Evolutionary conservation across 345 rosid species (phyloP).

Genomic region (Excoecaria cochinchinensis): DNA sequence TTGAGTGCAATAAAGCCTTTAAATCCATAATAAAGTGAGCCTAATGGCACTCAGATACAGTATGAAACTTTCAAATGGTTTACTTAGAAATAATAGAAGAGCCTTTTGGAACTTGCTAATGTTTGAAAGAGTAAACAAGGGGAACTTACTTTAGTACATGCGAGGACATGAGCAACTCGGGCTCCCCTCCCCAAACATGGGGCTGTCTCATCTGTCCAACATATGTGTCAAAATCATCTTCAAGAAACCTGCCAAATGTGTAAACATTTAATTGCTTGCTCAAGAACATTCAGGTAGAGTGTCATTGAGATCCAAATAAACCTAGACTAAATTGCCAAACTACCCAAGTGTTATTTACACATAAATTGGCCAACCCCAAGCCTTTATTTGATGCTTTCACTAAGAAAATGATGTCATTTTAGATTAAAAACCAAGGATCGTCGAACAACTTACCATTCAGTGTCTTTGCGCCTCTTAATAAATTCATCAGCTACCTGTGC

Average conservation of each 20-base stretch:
- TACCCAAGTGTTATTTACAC: neutral
- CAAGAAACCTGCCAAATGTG: slow-evolving; percentile 48
- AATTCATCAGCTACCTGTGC: slow-evolving; percentile 69
- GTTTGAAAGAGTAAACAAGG: neutral
- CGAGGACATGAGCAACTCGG: slow-evolving; percentile 72
- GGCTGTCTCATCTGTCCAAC: slow-evolving; percentile 58
- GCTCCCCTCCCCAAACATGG: slow-evolving; percentile 76
- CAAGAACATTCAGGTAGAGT: neutral
- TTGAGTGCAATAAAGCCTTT: neutral
- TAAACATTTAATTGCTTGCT: slow-evolving; percentile 9
- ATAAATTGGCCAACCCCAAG: neutral
- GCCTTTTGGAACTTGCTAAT: neutral
- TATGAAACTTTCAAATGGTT: neutral
- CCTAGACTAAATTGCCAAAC: neutral
- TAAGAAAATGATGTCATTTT: neutral
- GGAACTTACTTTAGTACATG: slow-evolving; percentile 52
- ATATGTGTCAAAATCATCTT: slow-evolving; percentile 58
- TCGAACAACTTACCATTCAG: slow-evolving; percentile 51
- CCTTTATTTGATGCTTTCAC: neutral
- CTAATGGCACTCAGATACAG: neutral
- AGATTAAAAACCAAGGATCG: slow-evolving; percentile 4
- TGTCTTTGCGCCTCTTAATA: slow-evolving; percentile 56
- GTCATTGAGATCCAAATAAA: neutral
- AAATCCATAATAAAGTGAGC: neutral
- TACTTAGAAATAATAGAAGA: neutral